These are phyloP conservation scores for Lyophyllum semitale DNA, from an alignment of 768 basidiomycete genomes.

Conservation along the genomic window DNA sequence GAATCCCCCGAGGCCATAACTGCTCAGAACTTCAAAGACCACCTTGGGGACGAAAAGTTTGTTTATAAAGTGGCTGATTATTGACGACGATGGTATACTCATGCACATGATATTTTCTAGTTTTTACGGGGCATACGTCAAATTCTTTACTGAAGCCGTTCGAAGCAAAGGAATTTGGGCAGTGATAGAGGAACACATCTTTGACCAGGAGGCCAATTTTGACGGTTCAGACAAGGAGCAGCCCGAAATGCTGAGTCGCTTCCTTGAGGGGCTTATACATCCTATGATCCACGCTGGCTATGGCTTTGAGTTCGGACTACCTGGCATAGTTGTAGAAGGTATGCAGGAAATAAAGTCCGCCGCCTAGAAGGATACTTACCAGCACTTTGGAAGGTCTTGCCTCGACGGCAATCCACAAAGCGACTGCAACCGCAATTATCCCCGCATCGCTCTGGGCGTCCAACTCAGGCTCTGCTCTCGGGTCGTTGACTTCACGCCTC, in stretches of 20 bases:
- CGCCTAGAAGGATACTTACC: too few species aligned
- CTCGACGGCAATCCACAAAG: conserved; percentile 48
- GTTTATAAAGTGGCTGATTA: conserved; percentile 15
- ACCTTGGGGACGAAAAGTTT: conserved; percentile 57
- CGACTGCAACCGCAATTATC: conserved; percentile 13
- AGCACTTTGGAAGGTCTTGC: conserved; percentile 44
- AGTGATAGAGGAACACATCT: conserved; percentile 63
- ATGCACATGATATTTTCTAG: conserved; percentile 29
- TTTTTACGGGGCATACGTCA: conserved; percentile 59
- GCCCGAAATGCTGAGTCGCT: conserved; percentile 54
- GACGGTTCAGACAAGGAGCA: conserved; percentile 33
- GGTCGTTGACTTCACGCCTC: background rate
- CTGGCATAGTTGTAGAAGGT: conserved; percentile 59
- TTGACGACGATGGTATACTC: background rate
- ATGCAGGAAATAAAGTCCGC: background rate
- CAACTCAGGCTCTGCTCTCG: background rate
- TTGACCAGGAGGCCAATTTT: conserved; percentile 53
- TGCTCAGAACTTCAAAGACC: conserved; percentile 46
- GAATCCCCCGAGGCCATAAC: conserved; percentile 45
- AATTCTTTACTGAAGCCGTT: conserved; percentile 51
- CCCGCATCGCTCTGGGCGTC: too few species aligned
- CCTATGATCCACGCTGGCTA: conserved; percentile 63
- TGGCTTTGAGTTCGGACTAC: conserved; percentile 57
- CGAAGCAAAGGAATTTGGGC: conserved; percentile 42
- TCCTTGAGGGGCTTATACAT: conserved; percentile 55